These are phyloP conservation scores for Nannochloropsis gaditana DNA, from an alignment of 108 stramenopile species.

Conservation along the genomic window DNA sequence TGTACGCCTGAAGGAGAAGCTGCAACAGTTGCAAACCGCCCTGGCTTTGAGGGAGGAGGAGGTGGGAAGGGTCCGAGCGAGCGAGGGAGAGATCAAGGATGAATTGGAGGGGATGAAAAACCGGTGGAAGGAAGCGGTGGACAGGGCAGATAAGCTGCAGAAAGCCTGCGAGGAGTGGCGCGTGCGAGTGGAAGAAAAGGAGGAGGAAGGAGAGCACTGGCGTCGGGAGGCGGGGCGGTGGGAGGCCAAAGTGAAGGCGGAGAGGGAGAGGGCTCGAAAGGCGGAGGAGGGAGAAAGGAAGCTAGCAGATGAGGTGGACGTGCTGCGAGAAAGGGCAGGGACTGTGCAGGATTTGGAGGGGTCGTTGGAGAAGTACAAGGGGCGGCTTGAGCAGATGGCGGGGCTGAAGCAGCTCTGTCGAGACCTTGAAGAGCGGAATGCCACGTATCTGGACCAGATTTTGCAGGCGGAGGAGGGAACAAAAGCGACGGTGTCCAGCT, in stretches of 20 bases:
- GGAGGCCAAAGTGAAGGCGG: background rate
- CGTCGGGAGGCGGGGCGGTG: background rate
- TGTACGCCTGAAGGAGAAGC: background rate
- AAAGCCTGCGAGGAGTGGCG: background rate
- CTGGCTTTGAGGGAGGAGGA: background rate
- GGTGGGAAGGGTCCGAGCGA: background rate
- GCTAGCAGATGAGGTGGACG: background rate
- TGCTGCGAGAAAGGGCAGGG: conserved; percentile 15
- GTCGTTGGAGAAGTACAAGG: background rate
- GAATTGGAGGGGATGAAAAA: background rate
- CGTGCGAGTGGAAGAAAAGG: background rate
- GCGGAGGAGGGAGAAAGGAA: background rate
- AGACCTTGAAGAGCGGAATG: conserved; percentile 39
- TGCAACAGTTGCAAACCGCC: background rate
- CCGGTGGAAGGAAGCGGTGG: background rate
- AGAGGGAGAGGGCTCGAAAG: background rate
- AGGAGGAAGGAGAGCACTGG: background rate
- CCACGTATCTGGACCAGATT: conserved; percentile 44
- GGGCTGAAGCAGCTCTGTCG: background rate
- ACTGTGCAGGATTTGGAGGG: background rate
- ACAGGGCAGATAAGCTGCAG: background rate
- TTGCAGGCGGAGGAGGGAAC: background rate
- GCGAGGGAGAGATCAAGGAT: background rate
- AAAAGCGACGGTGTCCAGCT: conserved; percentile 30
- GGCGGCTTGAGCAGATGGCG: background rate